Conservation (phyloP, 352 stramenopile genomes). For the Pythium phragmiticola region DNA sequence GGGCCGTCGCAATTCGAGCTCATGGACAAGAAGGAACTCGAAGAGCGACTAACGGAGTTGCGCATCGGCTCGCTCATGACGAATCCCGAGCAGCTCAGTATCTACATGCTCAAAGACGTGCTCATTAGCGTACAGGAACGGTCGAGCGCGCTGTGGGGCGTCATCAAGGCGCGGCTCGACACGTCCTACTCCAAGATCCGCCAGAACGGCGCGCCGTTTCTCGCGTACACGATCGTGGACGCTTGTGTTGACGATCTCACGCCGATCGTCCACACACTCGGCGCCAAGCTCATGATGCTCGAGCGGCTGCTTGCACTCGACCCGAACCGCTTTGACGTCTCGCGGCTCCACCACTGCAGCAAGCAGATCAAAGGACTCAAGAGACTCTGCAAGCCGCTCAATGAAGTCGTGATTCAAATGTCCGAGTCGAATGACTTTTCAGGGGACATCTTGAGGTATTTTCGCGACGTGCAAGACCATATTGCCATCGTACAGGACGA, state of each 20-base stretch:
- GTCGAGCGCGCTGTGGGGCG: conserved; percentile 47
- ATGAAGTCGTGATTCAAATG: conserved; percentile 73
- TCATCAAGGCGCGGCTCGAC: conserved; percentile 61
- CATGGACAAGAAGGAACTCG: conserved; percentile 65
- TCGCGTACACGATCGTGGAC: conserved; percentile 82
- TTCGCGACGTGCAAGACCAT: conserved; percentile 86
- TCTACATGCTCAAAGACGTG: conserved; percentile 73
- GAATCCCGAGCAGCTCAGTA: conserved; percentile 69
- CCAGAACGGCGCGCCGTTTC: conserved; percentile 67
- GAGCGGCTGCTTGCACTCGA: conserved; percentile 61
- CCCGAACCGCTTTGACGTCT: conserved; percentile 54
- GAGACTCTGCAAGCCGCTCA: conserved; percentile 65
- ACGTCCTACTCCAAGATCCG: conserved; percentile 84
- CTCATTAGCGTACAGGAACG: conserved; percentile 73
- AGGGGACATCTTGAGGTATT: conserved; percentile 72
- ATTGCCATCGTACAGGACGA: conserved; percentile 78
- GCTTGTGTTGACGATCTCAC: conserved; percentile 79
- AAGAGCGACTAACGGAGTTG: conserved; percentile 55
- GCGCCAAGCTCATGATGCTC: conserved; percentile 71
- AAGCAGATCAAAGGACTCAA: conserved; percentile 81
- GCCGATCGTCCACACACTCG: conserved; percentile 71
- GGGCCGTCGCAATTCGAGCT: conserved; percentile 49
- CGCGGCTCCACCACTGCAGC: conserved; percentile 47
- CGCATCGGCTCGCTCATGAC: conserved; percentile 65
- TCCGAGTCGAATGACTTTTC: conserved; percentile 69